Evolutionary conservation across 805 yeast genomes (phyloP).

Genomic region (Yarrowia sp.): DNA sequence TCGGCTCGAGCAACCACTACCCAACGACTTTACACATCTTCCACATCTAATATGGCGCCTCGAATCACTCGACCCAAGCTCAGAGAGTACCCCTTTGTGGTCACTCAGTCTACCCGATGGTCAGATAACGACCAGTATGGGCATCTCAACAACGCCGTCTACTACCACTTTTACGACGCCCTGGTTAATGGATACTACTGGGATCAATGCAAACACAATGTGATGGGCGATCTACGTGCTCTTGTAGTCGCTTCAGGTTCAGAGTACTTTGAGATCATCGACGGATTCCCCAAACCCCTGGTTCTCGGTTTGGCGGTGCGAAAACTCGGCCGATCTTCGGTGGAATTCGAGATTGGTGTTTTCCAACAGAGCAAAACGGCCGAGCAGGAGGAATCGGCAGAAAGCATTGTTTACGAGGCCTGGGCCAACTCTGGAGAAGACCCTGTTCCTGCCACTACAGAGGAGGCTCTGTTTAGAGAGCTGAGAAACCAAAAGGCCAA

Average conservation of each 20-base stretch:
- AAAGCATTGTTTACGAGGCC: constrained; percentile 31
- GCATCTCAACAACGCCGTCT: constrained; percentile 47
- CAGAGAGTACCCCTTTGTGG: constrained; percentile 42
- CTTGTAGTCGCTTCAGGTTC: constrained; percentile 46
- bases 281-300: constrained; percentile 47
- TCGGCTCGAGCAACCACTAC: not conserved
- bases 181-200: constrained; percentile 40
- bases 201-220: constrained; percentile 39
- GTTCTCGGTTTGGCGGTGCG: constrained; percentile 45
- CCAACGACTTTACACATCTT: constrained; percentile 7
- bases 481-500: constrained; percentile 42
- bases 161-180: constrained; percentile 44
- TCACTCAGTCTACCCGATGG: constrained; percentile 44
- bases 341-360: constrained; percentile 47
- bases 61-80: constrained; percentile 41
- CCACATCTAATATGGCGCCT: constrained; percentile 20
- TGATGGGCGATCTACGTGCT: constrained; percentile 41
- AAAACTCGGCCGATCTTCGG: constrained; percentile 46
- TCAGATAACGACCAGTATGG: constrained; percentile 47
- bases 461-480: constrained; percentile 40
- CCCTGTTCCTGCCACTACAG: constrained; percentile 25
- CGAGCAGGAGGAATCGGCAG: constrained; percentile 30
- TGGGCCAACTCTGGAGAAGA: constrained; percentile 41
- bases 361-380: constrained; percentile 43
- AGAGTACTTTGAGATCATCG: constrained; percentile 45